Percentiles rank a stretch among this genome's conserved stretches.
These are phyloP conservation scores for Eimeria sp. DNA, from an alignment of 169 alveolate species.

Conservation along the genomic window DNA sequence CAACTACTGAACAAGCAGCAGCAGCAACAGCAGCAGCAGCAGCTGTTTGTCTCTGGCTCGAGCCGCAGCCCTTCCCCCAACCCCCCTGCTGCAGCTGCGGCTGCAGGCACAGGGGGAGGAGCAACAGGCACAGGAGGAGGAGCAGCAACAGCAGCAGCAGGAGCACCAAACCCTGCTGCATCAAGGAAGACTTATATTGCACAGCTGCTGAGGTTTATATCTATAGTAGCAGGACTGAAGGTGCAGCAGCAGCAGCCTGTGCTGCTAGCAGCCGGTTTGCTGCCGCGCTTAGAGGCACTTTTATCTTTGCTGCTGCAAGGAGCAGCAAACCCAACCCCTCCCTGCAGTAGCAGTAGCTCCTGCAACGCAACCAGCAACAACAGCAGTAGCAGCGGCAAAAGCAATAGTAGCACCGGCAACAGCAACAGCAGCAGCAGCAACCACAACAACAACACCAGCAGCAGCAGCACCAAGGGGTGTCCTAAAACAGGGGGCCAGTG, in stretches of 20 bases:
- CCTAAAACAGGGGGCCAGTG: slow-evolving; percentile 34
- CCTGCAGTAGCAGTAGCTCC: slow-evolving; percentile 24
- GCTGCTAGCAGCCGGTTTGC: slow-evolving; percentile 47
- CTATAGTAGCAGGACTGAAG: slow-evolving; percentile 11
- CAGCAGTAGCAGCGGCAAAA: not conserved
- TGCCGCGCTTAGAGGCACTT: slow-evolving; percentile 28
- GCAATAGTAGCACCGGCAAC: not conserved
- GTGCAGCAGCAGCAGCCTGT: slow-evolving; percentile 58
- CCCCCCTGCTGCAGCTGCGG: not conserved
- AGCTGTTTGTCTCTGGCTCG: slow-evolving; percentile 16
- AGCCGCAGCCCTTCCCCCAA: slow-evolving; percentile 31
- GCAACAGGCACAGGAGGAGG: not conserved
- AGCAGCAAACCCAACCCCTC: not conserved
- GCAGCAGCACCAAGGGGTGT: slow-evolving; percentile 41
- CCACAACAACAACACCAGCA: slow-evolving; percentile 59
- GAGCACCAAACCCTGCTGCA: not conserved
- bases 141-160: slow-evolving; percentile 43
- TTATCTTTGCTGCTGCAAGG: slow-evolving; percentile 15
- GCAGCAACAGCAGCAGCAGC: slow-evolving; percentile 21
- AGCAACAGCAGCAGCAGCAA: slow-evolving; percentile 59
- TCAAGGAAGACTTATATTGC: not conserved
- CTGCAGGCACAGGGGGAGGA: not conserved
- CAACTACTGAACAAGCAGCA: too few relatives aligned
- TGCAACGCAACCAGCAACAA: too few relatives aligned
- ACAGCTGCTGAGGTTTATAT: slow-evolving; percentile 3